phyloP scores from a whole-genome alignment of 306 rosid species.

The Rosa rugosa region DNA sequence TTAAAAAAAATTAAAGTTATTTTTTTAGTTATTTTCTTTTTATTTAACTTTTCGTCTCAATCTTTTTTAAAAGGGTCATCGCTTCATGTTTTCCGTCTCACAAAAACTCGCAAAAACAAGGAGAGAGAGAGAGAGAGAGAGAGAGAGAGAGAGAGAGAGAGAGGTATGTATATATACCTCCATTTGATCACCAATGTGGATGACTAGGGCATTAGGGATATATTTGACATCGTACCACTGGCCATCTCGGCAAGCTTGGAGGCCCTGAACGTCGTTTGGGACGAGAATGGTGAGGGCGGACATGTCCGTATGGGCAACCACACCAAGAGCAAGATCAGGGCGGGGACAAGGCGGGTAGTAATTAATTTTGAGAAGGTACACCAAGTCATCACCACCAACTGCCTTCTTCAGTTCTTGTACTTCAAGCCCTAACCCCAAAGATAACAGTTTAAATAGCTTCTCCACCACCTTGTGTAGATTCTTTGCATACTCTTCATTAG shows the following conservation, averaged over 20 bases:
- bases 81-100: too few relatives aligned
- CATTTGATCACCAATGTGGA: conserved; percentile 79
- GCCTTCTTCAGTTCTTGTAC: conserved; percentile 50
- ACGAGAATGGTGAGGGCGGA: conserved; percentile 59
- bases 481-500: conserved; percentile 56
- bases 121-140: too few relatives aligned
- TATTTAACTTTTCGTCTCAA: too few relatives aligned
- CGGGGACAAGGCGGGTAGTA: conserved; percentile 82
- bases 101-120: too few relatives aligned
- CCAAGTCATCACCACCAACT: conserved; percentile 55
- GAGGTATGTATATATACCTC: conserved; percentile 40
- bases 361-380: conserved; percentile 65
- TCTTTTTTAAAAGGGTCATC: too few relatives aligned
- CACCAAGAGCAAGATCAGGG: conserved; percentile 77
- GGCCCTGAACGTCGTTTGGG: conserved; percentile 79
- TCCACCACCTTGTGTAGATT: conserved; percentile 49
- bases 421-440: conserved; percentile 62
- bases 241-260: conserved; percentile 64
- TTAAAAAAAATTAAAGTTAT: too few relatives aligned
- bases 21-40: too few relatives aligned
- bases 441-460: conserved; percentile 50
- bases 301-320: conserved; percentile 78
- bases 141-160: neutral
- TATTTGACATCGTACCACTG: conserved; percentile 68
- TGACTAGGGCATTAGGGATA: conserved; percentile 68